phyloP scores from a whole-genome alignment of 2,329 filamentous ascomycete species.

The Septoria linicola region DNA sequence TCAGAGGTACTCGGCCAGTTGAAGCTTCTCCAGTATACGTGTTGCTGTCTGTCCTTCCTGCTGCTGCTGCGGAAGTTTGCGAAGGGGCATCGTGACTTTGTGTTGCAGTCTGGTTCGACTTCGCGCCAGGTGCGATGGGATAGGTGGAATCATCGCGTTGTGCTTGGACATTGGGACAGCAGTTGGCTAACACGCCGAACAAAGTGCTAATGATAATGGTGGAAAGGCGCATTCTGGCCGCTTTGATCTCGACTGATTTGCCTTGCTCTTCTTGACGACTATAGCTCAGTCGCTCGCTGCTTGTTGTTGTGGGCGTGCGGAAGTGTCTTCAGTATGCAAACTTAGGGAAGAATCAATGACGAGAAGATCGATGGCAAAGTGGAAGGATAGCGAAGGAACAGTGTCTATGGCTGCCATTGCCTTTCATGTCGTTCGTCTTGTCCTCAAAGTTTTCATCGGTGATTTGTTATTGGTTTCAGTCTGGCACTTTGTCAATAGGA shows the following conservation, averaged over 20 bases:
- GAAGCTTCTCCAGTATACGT: too few species aligned
- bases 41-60: neutral
- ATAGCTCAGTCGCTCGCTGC: neutral
- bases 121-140: slow-evolving; percentile 6
- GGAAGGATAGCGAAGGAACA: too few species aligned
- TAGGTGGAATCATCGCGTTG: slow-evolving; percentile 4
- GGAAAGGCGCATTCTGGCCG: neutral
- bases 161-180: slow-evolving; percentile 8
- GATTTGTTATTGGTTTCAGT: too few species aligned
- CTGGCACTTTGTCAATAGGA: too few species aligned
- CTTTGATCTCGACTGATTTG: neutral
- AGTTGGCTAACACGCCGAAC: neutral
- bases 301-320: neutral
- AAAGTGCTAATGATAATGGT: neutral
- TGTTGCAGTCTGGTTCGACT: neutral
- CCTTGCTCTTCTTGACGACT: neutral
- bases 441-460: too few species aligned
- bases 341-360: too few species aligned
- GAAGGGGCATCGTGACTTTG: neutral
- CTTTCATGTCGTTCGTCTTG: too few species aligned
- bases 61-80: neutral
- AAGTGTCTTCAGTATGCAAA: too few species aligned
- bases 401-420: too few species aligned
- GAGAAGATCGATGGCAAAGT: too few species aligned
- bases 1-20: too few species aligned